Conservation (phyloP, 1,139 yeast genomes). For the Yamadazyma atmosphaerica region DNA sequence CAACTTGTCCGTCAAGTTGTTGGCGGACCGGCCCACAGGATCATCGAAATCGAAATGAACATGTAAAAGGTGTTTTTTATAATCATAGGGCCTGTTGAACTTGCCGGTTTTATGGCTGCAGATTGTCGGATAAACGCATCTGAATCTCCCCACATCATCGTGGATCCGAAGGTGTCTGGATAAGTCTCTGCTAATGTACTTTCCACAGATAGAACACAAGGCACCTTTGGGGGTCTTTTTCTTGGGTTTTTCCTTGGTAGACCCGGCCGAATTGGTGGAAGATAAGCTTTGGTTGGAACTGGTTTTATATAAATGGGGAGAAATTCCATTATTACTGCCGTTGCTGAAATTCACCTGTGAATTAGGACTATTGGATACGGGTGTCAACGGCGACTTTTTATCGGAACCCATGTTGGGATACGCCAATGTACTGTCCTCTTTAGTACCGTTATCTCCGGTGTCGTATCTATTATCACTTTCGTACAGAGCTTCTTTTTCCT, state of each 20-base stretch:
- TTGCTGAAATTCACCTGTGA: constrained; percentile 1
- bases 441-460: too few species aligned
- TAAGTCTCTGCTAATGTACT: constrained; percentile 44
- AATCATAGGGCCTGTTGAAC: constrained; percentile 50
- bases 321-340: constrained; percentile 2
- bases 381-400: constrained; percentile 2
- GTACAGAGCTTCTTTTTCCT: not conserved
- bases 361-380: constrained; percentile 2
- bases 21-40: constrained; percentile 42
- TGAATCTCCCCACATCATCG: constrained; percentile 48
- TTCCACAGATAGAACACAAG: constrained; percentile 41
- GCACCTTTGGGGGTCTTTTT: constrained; percentile 41
- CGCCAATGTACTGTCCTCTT: too few species aligned
- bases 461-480: not conserved
- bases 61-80: constrained; percentile 47
- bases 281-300: constrained; percentile 27
- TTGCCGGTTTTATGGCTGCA: constrained; percentile 48
- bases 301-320: constrained; percentile 17
- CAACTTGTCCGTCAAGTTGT: constrained; percentile 44
- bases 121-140: constrained; percentile 44
- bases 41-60: constrained; percentile 48
- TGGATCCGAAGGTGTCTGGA: constrained; percentile 49
- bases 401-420: not conserved
- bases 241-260: constrained; percentile 22
- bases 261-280: constrained; percentile 12